Conservation (phyloP, 2,329 filamentous ascomycete species). For the Phaeosphaeria sp. region DNA sequence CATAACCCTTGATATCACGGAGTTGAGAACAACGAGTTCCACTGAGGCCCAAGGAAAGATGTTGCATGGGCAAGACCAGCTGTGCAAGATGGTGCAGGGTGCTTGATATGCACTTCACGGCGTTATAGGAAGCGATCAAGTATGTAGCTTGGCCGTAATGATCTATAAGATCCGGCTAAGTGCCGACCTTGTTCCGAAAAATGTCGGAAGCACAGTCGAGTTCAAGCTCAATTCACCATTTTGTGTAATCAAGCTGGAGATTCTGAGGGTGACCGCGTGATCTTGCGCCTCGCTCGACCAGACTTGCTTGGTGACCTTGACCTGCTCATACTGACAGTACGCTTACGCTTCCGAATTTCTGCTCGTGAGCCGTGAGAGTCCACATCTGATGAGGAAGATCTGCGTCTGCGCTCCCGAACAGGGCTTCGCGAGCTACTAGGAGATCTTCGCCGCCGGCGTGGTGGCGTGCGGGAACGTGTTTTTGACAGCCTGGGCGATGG, state of each 20-base stretch:
- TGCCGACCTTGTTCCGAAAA: neutral
- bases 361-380: slow-evolving; percentile 52
- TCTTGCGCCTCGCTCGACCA: slow-evolving; percentile 20
- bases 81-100: neutral
- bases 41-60: neutral
- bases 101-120: neutral
- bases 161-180: neutral
- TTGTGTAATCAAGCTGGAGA: slow-evolving; percentile 15
- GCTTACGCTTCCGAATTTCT: slow-evolving; percentile 59
- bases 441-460: slow-evolving; percentile 47
- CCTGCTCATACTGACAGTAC: slow-evolving; percentile 49
- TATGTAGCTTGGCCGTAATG: neutral
- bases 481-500: slow-evolving; percentile 56
- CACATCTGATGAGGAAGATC: slow-evolving; percentile 53
- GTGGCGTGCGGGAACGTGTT: slow-evolving; percentile 38
- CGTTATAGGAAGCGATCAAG: neutral
- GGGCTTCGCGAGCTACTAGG: slow-evolving; percentile 47
- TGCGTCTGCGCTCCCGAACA: slow-evolving; percentile 50
- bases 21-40: neutral
- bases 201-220: no score
- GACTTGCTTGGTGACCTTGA: slow-evolving; percentile 34
- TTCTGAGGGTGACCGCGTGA: slow-evolving; percentile 25
- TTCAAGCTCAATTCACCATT: neutral
- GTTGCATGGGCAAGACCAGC: neutral
- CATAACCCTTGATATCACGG: neutral